Base-by-base conservation (phyloP, 2,329 filamentous ascomycete genomes). In the Colletotrichum sp. region DNA sequence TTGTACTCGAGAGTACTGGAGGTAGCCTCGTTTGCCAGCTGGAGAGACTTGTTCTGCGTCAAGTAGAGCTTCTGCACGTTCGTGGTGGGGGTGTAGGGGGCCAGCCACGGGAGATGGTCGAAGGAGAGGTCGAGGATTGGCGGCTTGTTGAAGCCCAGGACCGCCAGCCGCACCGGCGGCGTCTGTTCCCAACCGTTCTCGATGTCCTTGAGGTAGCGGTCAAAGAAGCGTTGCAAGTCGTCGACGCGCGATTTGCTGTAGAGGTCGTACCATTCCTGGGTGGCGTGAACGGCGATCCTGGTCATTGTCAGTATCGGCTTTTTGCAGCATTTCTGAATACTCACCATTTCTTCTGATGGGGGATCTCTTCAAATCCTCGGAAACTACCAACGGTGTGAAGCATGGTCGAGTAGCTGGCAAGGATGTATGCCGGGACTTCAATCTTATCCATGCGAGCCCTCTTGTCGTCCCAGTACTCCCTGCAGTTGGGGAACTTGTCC, bases 211-310 rank as follows among this genome's bases (percentile, higher is more conserved):
- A 74, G 30, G 52, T 79, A 81, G 4, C 57, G 70, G 43, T 79
- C 77, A 24, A 79, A 80, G 75, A 70, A 80, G 61, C 57, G 32
- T 14, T 78, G 78, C 4, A 82, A 63, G 10, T 83, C 80, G 21
- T 81, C 77, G 0, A 55, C 80, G 1, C 74, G 57, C 7, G 77
- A 70, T 3, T 67, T 36, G 9, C 36, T 72, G 66, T 82, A 83
- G 1, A 83, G n/a, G 59, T 83, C 81, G 30, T 79, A 74, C 81
- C 82, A 82, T 43, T 83, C 81, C 39, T 82, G 80, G 0, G 79
- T 79, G 1, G 74, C 39, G 59, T 83, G 81, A 1, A 82, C 72
- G 4, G 63, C 39, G 30, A 71, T 36, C 68, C 68, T 71, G 7
- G 16, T 14, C 7, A 7, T 13, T 28, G 3, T 39, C 3, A 61